phyloP scores from a whole-genome alignment of 1,284 basidiomycete genomes.

The Lentinula novae-zelandiae region DNA sequence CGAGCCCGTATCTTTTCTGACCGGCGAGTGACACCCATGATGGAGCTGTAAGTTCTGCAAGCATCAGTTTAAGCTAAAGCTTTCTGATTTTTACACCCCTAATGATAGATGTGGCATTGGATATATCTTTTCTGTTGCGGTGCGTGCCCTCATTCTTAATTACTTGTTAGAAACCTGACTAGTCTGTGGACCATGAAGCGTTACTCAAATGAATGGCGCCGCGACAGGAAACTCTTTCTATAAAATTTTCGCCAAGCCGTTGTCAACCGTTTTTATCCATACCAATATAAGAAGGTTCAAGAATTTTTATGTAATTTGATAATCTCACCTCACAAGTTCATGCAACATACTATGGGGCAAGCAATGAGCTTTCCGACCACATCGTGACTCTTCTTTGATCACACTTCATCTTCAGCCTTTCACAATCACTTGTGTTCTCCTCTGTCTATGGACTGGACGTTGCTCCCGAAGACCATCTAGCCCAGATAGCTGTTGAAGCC shows the following conservation, averaged over 20 bases:
- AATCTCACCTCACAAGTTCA: slow-evolving; percentile 19
- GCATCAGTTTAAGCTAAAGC: neutral
- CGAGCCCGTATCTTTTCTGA: slow-evolving; percentile 44
- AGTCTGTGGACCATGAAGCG: neutral
- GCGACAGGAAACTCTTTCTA: slow-evolving; percentile 24
- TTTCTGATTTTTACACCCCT: too few species aligned
- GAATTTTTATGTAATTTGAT: slow-evolving; percentile 22
- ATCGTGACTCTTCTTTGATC: slow-evolving; percentile 14
- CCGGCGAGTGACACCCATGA: slow-evolving; percentile 36
- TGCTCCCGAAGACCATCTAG: slow-evolving; percentile 18
- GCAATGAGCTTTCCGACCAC: slow-evolving; percentile 22
- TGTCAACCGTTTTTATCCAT: slow-evolving; percentile 17
- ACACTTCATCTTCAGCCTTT: neutral
- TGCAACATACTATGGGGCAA: slow-evolving; percentile 24
- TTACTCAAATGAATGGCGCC: slow-evolving; percentile 22
- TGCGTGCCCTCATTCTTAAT: neutral
- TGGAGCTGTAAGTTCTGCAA: neutral
- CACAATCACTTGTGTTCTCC: neutral
- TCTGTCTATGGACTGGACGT: slow-evolving; percentile 18
- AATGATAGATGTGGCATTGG: neutral
- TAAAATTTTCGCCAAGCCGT: slow-evolving; percentile 25
- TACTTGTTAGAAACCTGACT: neutral
- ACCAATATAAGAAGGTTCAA: slow-evolving; percentile 21
- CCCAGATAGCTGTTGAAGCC: slow-evolving; percentile 14
- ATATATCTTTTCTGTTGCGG: neutral